Conservation (phyloP, 2,329 filamentous ascomycete species). For the Cryphonectria naterciae region DNA sequence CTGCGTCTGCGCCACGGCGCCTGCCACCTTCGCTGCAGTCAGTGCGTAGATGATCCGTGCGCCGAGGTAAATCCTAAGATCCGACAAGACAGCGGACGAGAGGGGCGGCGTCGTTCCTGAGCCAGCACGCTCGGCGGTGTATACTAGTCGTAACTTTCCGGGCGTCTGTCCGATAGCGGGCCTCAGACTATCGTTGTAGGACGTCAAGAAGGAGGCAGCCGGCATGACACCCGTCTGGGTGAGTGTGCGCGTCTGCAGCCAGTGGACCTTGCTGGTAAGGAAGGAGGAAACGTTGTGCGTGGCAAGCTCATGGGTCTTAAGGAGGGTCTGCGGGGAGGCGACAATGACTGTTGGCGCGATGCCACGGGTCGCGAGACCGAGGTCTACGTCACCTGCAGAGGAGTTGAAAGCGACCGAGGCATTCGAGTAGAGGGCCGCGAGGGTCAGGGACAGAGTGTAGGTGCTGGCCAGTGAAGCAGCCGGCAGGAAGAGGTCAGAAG, state of each 20-base stretch:
- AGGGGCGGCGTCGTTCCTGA: slow-evolving; percentile 63
- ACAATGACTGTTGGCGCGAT: slow-evolving; percentile 83
- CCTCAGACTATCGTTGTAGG: slow-evolving; percentile 62
- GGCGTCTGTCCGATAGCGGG: slow-evolving; percentile 64
- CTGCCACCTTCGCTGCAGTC: slow-evolving; percentile 80
- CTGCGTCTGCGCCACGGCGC: slow-evolving; percentile 84
- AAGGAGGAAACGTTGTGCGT: slow-evolving; percentile 62
- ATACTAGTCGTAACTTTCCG: slow-evolving; percentile 80
- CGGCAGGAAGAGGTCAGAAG: slow-evolving; percentile 81
- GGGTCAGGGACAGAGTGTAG: slow-evolving; percentile 77
- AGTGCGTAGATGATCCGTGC: slow-evolving; percentile 85
- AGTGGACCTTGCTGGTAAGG: slow-evolving; percentile 70
- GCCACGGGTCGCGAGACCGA: slow-evolving; percentile 72
- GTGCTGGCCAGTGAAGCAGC: slow-evolving; percentile 80
- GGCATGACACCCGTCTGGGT: slow-evolving; percentile 75
- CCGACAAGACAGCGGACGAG: slow-evolving; percentile 71
- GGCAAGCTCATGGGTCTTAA: slow-evolving; percentile 67
- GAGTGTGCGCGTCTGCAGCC: slow-evolving; percentile 71
- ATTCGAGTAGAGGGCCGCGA: slow-evolving; percentile 84
- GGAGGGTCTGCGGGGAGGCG: slow-evolving; percentile 73
- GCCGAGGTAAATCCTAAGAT: slow-evolving; percentile 79
- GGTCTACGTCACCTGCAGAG: slow-evolving; percentile 75
- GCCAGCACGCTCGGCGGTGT: slow-evolving; percentile 74
- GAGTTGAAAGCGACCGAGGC: slow-evolving; percentile 87
- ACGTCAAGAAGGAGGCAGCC: slow-evolving; percentile 63